Evolutionary conservation across 2,329 filamentous ascomycete species (phyloP), one percentile per base, ranked within the genome.

Genomic region (Tolypocladium inflatum): DNA sequence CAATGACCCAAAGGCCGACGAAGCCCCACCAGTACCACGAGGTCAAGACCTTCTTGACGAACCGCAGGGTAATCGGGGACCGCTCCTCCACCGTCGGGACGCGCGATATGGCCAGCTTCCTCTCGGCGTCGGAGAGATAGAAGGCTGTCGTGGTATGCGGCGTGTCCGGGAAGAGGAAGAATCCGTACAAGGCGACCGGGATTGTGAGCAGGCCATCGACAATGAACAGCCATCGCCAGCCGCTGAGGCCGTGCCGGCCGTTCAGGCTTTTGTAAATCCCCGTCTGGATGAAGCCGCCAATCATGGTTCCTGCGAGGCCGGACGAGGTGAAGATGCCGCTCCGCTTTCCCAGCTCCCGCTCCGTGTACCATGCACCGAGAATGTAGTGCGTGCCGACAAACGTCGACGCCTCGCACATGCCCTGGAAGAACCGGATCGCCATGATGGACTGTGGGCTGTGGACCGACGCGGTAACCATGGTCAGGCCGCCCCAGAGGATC

Each of bases 211-310:
- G 74, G 1, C 87, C 87, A 66, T 90, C 86, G 11, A 89, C 81
- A 43, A 89, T 86, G 70, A 89, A 89, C 0, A 89, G 74, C 86
- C 84, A 88, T 3, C 83, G 74, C 86, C 86, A 90, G 8, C 85
- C 86, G 0, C 75, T 80, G 1, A 88, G 71, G 0, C 85, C 87
- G 23, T 71, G 70, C 2, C 73, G 72, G 2, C 80, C 77, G 38
- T 73, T 57, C 56, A 74, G 61, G 50, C 67, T 68, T 1, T 63
- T 58, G 4, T 83, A 82, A 57, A 91, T 88, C 1, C 86, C 83
- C 0, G 82, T 82, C 21, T 82, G 80, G 53, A 87, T 81, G 30
- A 86, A 73, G 1, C 85, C 87, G 1, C 70, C 71, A 37, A 74
- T 68, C 59, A 74, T 66, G 48, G 79, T 84, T 0, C 84, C 84